phyloP scores from a whole-genome alignment of 176 grass and related monocot species.

The barley (Hordeum vulgare) region MorexV3_pseudomolecules_assembly NC_058522.1:51097677-51098176 shows the following conservation, averaged over 20 bases:
- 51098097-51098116: background rate
- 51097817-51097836: too few species aligned
- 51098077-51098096: background rate
- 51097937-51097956: background rate
- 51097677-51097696: too few species aligned
- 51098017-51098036: background rate
- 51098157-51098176: background rate
- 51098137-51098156: background rate
- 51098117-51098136: background rate
- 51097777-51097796: too few species aligned
- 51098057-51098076: background rate
- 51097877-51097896: too few species aligned
- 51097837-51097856: too few species aligned
- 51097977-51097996: conserved; percentile 4
- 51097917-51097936: background rate
- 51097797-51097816: too few species aligned
- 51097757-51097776: too few species aligned
- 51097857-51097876: background rate
- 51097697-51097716: too few species aligned
- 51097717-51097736: too few species aligned
- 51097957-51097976: background rate
- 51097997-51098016: background rate
- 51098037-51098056: background rate
- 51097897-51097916: background rate
- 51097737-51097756: too few species aligned